These are phyloP conservation scores for Capsicum chinense DNA, from an alignment of 257 asterid genomes.

Conservation along the genomic window DNA sequence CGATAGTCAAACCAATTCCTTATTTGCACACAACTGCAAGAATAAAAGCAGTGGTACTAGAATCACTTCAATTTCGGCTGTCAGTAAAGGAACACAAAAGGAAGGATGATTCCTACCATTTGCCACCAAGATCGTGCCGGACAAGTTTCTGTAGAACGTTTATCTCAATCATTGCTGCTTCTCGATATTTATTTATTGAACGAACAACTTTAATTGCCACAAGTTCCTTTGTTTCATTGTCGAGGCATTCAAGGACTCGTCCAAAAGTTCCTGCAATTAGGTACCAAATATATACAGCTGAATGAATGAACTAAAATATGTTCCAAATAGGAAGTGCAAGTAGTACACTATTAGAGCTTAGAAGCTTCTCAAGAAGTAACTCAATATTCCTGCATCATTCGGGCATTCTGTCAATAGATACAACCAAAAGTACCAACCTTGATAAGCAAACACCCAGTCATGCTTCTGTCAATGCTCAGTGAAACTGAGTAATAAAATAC, in stretches of 20 bases:
- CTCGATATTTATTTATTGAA: slow-evolving; percentile 77
- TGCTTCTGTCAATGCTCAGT: slow-evolving; percentile 9
- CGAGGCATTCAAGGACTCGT: slow-evolving; percentile 94
- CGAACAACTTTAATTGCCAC: slow-evolving; percentile 84
- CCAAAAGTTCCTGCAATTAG: slow-evolving; percentile 87
- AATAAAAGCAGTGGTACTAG: slow-evolving; percentile 26
- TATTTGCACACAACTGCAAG: slow-evolving; percentile 80
- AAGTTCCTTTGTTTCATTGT: slow-evolving; percentile 61
- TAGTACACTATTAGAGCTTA: neutral
- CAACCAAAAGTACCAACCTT: slow-evolving; percentile 15
- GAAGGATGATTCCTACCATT: slow-evolving; percentile 55
- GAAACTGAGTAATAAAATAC: slow-evolving; percentile 14
- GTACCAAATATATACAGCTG: slow-evolving; percentile 10
- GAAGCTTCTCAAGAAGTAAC: neutral
- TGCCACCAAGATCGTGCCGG: slow-evolving; percentile 53
- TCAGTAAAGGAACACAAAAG: slow-evolving; percentile 7
- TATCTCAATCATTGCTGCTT: slow-evolving; percentile 81
- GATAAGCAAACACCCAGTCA: neutral
- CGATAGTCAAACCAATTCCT: slow-evolving; percentile 86
- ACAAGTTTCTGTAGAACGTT: slow-evolving; percentile 71
- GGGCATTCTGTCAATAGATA: neutral
- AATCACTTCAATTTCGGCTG: slow-evolving; percentile 22
- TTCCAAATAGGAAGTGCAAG: neutral
- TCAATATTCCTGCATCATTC: neutral
- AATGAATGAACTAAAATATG: neutral